phyloP scores from a whole-genome alignment of 2,329 filamentous ascomycete species.

The Chaetomiaceae sp. region DNA sequence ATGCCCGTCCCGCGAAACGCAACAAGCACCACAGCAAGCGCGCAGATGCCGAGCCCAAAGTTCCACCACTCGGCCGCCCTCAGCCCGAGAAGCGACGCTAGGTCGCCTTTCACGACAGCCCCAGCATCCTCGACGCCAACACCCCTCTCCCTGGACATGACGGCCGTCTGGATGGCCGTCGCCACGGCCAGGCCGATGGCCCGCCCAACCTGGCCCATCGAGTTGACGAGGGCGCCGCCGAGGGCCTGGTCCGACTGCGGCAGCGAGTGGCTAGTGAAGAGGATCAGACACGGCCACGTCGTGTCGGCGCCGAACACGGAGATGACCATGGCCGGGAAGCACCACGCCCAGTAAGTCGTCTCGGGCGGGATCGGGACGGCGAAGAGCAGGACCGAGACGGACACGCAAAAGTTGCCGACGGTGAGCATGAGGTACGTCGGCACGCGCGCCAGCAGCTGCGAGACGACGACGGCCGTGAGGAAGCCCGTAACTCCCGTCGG shows the following conservation, averaged over 20 bases:
- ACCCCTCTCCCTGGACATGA: conserved; percentile 47
- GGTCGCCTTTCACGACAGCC: conserved; percentile 39
- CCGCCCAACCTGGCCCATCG: conserved; percentile 60
- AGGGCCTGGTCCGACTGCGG: conserved; percentile 61
- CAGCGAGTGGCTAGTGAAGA: conserved; percentile 61
- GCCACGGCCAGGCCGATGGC: conserved; percentile 61
- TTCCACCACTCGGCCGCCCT: conserved; percentile 50
- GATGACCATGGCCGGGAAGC: conserved; percentile 61
- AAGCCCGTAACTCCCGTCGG: conserved; percentile 59
- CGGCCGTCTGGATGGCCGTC: conserved; percentile 59
- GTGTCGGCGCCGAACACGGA: conserved; percentile 63
- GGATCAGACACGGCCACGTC: conserved; percentile 58
- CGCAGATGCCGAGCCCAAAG: conserved; percentile 42
- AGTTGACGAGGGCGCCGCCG: conserved; percentile 63
- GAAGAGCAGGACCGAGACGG: conserved; percentile 55
- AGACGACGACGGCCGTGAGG: conserved; percentile 51
- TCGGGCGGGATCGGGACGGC: conserved; percentile 56
- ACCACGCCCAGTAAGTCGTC: conserved; percentile 64
- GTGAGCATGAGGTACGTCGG: conserved; percentile 54
- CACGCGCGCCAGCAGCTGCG: conserved; percentile 52
- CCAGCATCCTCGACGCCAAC: conserved; percentile 42
- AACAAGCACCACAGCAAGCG: conserved; percentile 40
- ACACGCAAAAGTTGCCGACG: conserved; percentile 52
- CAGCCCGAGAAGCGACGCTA: conserved; percentile 43
- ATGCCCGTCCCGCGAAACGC: conserved; percentile 50